Conservation (phyloP, 306 rosid genomes). For the Gastrolobium villosum region DNA sequence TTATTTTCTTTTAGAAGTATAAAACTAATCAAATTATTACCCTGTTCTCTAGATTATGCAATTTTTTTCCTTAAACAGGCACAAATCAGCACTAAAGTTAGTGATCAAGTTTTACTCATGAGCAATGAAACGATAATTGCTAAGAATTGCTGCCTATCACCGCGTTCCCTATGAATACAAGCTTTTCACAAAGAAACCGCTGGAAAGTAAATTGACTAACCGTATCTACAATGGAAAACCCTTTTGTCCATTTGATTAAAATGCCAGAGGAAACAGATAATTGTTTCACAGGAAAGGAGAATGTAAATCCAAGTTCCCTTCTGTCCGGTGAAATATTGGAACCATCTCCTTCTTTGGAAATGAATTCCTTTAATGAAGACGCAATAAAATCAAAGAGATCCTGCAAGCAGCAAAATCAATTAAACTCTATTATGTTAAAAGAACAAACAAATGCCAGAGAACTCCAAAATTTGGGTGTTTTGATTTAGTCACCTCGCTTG, state of each 20-base stretch:
- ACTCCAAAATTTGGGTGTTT: not conserved
- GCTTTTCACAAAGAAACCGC: constrained; percentile 42
- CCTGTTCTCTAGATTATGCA: not conserved
- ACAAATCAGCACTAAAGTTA: constrained; percentile 3
- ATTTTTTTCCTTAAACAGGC: not conserved
- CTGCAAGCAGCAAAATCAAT: constrained; percentile 59
- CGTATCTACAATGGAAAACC: constrained; percentile 74
- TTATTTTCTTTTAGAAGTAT: not conserved
- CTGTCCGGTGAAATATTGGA: constrained; percentile 57
- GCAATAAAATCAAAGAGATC: constrained; percentile 91
- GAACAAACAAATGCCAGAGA: constrained; percentile 19
- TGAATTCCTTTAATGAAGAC: constrained; percentile 70
- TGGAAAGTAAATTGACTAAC: constrained; percentile 64
- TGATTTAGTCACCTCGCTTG: constrained; percentile 69
- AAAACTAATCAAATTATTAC: constrained; percentile 19
- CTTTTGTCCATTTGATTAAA: constrained; percentile 94
- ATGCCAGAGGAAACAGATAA: constrained; percentile 78
- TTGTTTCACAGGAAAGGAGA: constrained; percentile 94
- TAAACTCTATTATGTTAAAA: constrained; percentile 19
- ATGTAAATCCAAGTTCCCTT: constrained; percentile 91
- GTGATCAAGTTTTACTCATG: not conserved
- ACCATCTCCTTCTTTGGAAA: constrained; percentile 68
- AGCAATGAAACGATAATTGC: not conserved
- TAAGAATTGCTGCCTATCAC: constrained; percentile 24
- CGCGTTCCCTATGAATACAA: constrained; percentile 28